Conservation (phyloP, 176 grass and related monocot species). For the Guadua angustifolia region DNA sequence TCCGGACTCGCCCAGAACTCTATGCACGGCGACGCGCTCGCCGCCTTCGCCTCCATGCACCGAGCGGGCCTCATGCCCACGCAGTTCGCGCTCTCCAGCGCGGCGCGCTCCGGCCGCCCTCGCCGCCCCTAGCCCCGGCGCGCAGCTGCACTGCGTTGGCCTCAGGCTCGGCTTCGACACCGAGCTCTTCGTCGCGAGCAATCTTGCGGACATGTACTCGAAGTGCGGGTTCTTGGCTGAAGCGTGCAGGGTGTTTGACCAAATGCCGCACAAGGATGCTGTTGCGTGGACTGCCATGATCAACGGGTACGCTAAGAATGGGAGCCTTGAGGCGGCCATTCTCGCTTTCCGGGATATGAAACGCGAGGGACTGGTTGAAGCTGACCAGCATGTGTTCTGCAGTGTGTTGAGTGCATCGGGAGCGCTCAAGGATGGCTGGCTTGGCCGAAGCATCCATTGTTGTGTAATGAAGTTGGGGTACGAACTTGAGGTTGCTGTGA, state of each 20-base stretch:
- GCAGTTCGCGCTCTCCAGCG: slow-evolving; percentile 72
- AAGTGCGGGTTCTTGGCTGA: slow-evolving; percentile 51
- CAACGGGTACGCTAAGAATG: slow-evolving; percentile 65
- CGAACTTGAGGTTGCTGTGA: slow-evolving; percentile 46
- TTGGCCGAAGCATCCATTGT: slow-evolving; percentile 53
- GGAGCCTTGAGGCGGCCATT: slow-evolving; percentile 29
- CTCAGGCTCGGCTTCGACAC: slow-evolving; percentile 42
- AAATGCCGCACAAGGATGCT: slow-evolving; percentile 67
- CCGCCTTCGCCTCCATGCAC: slow-evolving; percentile 58
- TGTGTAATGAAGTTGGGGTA: slow-evolving; percentile 51
- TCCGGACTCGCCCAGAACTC: slow-evolving; percentile 49
- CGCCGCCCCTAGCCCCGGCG: slow-evolving; percentile 16
- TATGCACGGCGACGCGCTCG: slow-evolving; percentile 48
- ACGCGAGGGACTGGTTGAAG: slow-evolving; percentile 35
- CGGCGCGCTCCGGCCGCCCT: slow-evolving; percentile 45
- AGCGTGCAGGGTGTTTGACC: slow-evolving; percentile 56
- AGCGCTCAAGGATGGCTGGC: slow-evolving; percentile 38
- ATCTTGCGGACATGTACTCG: slow-evolving; percentile 64
- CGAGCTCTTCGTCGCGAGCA: slow-evolving; percentile 67
- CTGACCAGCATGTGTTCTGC: slow-evolving; percentile 67
- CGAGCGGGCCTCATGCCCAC: slow-evolving; percentile 39
- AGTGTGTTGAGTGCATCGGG: slow-evolving; percentile 51
- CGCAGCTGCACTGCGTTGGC: slow-evolving; percentile 56
- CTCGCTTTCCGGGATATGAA: slow-evolving; percentile 57
- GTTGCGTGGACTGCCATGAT: slow-evolving; percentile 76